phyloP scores from a whole-genome alignment of 257 asterid species.

The Agastache rugosa region DNA sequence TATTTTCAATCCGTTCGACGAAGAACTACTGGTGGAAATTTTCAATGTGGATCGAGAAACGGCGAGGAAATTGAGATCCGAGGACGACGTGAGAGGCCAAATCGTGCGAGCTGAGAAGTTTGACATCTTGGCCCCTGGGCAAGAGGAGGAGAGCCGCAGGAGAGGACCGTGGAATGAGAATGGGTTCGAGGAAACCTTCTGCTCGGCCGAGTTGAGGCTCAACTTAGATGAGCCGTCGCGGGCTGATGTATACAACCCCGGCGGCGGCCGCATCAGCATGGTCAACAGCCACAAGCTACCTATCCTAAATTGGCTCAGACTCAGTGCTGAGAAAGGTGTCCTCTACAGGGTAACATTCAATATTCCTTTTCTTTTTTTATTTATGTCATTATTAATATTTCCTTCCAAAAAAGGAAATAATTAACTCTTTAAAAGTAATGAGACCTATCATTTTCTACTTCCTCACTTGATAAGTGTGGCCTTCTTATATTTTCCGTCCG shows the following conservation, averaged over 20 bases:
- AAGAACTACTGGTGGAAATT: slow-evolving; percentile 40
- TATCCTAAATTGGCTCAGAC: slow-evolving; percentile 46
- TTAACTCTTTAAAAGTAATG: too few species aligned
- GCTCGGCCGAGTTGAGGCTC: slow-evolving; percentile 47
- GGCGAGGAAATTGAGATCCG: slow-evolving; percentile 40
- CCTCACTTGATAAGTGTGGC: too few species aligned
- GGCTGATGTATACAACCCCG: slow-evolving; percentile 60
- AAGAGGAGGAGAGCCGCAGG: slow-evolving; percentile 21
- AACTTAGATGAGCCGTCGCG: slow-evolving; percentile 49
- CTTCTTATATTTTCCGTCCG: too few species aligned
- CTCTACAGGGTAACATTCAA: slow-evolving; percentile 49
- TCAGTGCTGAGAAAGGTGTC: slow-evolving; percentile 62
- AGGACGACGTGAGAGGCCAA: slow-evolving; percentile 49
- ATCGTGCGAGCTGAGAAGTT: slow-evolving; percentile 53
- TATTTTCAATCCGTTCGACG: slow-evolving; percentile 45
- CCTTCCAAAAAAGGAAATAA: too few species aligned
- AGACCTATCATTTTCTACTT: too few species aligned
- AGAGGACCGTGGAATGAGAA: slow-evolving; percentile 27
- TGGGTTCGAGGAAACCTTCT: slow-evolving; percentile 67
- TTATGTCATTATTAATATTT: too few species aligned
- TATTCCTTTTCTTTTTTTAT: too few species aligned
- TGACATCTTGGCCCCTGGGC: slow-evolving; percentile 40
- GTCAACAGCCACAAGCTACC: slow-evolving; percentile 66
- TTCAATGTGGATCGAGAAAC: slow-evolving; percentile 40
- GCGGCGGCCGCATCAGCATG: slow-evolving; percentile 56